These are phyloP conservation scores for Colletotrichum sp. DNA, from an alignment of 2,329 filamentous ascomycete genomes.

Conservation along the genomic window DNA sequence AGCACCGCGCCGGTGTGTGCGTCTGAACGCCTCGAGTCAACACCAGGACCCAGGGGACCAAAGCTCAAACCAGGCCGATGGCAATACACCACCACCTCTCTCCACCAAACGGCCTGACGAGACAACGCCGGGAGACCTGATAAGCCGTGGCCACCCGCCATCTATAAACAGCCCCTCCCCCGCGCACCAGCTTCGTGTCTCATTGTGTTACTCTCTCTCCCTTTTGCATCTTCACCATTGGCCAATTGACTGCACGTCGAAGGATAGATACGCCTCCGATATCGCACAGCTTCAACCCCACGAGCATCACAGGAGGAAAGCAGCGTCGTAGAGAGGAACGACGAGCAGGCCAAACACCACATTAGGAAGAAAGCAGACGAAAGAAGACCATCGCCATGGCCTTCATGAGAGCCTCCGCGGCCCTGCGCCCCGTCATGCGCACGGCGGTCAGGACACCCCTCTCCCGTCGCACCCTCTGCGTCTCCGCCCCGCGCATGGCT, in stretches of 20 bases:
- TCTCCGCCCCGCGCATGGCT: slow-evolving; percentile 14
- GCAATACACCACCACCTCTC: neutral
- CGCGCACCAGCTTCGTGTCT: neutral
- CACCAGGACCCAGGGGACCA: neutral
- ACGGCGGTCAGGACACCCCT: neutral
- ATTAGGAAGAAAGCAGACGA: neutral
- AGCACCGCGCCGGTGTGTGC: neutral
- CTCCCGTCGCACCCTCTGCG: slow-evolving; percentile 12
- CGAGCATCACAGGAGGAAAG: neutral
- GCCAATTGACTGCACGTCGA: neutral
- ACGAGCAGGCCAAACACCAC: neutral
- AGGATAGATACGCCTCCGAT: neutral
- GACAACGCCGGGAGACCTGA: neutral
- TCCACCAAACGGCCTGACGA: neutral
- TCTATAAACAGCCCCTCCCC: slow-evolving; percentile 18
- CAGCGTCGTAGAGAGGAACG: neutral
- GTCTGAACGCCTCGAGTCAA: slow-evolving; percentile 13
- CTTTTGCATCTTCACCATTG: neutral
- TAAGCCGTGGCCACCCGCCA: slow-evolving; percentile 22
- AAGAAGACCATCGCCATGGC: slow-evolving; percentile 6
- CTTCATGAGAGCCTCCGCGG: slow-evolving; percentile 11
- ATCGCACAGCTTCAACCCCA: neutral
- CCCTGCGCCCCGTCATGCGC: slow-evolving; percentile 15
- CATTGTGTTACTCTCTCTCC: neutral
- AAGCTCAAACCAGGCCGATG: neutral